Evolutionary conservation across 768 basidiomycete genomes (phyloP).

Genomic region (Lactarius trivialis): DNA sequence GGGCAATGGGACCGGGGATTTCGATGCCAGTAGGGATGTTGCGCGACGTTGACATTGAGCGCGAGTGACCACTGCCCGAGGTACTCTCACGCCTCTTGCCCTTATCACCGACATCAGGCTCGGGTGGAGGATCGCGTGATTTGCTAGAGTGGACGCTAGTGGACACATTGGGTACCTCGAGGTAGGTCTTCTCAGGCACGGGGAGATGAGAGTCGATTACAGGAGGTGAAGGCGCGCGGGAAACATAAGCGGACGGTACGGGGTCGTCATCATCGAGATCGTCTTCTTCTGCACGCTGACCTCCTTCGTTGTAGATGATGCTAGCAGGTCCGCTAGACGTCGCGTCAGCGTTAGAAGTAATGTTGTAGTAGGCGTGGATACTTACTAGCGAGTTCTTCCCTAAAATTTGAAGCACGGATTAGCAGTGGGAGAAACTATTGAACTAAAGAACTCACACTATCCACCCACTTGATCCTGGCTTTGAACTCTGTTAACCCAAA

Average conservation of each 20-base stretch:
- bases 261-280: slow-evolving; percentile 48
- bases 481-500: slow-evolving; percentile 79
- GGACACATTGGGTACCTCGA: slow-evolving; percentile 27
- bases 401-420: slow-evolving; percentile 26
- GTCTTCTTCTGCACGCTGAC: slow-evolving; percentile 66
- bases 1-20: slow-evolving; percentile 31
- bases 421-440: not conserved
- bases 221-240: slow-evolving; percentile 45
- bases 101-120: slow-evolving; percentile 22
- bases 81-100: slow-evolving; percentile 27
- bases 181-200: slow-evolving; percentile 24
- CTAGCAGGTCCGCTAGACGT: slow-evolving; percentile 63
- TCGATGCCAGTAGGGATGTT: slow-evolving; percentile 27
- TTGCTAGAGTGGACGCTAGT: slow-evolving; percentile 3
- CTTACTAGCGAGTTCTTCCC: slow-evolving; percentile 71
- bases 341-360: slow-evolving; percentile 3
- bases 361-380: not conserved
- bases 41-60: slow-evolving; percentile 16
- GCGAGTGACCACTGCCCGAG: not conserved
- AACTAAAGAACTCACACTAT: slow-evolving; percentile 48
- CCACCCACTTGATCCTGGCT: slow-evolving; percentile 77
- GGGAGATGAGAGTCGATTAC: slow-evolving; percentile 26
- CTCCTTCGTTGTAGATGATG: slow-evolving; percentile 77
- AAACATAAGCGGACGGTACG: slow-evolving; percentile 41
- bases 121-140: slow-evolving; percentile 26